Evolutionary conservation across 306 rosid species (phyloP).

Genomic region (Glycine latifolia): DNA sequence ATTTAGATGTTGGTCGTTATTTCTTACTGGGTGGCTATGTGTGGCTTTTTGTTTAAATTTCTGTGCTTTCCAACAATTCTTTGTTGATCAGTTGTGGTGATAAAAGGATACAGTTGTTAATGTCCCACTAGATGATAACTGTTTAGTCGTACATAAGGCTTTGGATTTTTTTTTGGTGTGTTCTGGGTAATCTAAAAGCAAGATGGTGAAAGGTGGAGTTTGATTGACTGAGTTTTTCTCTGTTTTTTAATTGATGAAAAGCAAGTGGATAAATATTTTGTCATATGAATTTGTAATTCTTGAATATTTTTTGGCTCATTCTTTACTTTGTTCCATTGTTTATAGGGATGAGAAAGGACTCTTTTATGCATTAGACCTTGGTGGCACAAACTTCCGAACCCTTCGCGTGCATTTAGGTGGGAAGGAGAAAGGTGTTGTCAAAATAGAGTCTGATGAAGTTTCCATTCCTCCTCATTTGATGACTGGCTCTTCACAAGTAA

Average conservation of each 20-base stretch:
- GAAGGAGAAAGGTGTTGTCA: slow-evolving; percentile 64
- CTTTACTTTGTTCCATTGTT: slow-evolving; percentile 34
- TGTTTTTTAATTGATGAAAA: not conserved
- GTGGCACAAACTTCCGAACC: slow-evolving; percentile 96
- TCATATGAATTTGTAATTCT: slow-evolving; percentile 5
- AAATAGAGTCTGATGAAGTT: slow-evolving; percentile 76
- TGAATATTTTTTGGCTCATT: not conserved
- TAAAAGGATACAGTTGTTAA: not conserved
- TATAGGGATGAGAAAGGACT: slow-evolving; percentile 86
- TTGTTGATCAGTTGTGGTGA: slow-evolving; percentile 22
- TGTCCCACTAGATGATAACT: slow-evolving; percentile 8
- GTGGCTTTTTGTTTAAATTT: not conserved
- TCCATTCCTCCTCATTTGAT: slow-evolving; percentile 95
- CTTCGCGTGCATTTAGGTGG: slow-evolving; percentile 93
- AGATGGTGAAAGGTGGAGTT: slow-evolving; percentile 1
- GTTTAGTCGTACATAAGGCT: slow-evolving; percentile 1
- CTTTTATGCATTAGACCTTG: slow-evolving; percentile 95
- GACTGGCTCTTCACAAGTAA: slow-evolving; percentile 83
- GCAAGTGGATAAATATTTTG: not conserved
- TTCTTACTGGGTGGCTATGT: not conserved
- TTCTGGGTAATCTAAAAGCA: slow-evolving; percentile 14
- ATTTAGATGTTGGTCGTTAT: not conserved
- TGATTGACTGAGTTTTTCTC: slow-evolving; percentile 19
- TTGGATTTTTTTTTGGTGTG: slow-evolving; percentile 25
- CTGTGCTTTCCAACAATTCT: not conserved